A percentile compares a stretch with the other conserved stretches of the same genome.
Evolutionary conservation across 1,284 basidiomycete genomes (phyloP).

Genomic region (Irpex lacteus): DNA sequence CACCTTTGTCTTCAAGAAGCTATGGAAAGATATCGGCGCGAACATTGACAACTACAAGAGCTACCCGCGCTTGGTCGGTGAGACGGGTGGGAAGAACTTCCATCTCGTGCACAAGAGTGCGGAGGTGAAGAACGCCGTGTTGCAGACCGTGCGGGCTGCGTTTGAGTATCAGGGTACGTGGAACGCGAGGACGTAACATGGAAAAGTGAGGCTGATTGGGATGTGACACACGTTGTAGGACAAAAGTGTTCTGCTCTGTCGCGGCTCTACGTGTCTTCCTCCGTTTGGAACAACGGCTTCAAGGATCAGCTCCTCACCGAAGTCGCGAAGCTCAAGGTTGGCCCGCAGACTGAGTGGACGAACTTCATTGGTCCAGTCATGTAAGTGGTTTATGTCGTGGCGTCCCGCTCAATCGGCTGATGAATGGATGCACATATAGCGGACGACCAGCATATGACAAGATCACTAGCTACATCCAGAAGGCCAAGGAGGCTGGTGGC

Average conservation of each 20-base stretch:
- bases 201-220: neutral
- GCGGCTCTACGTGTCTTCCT: conserved; percentile 85
- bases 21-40: conserved; percentile 94
- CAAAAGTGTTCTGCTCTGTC: conserved; percentile 98
- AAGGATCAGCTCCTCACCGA: conserved; percentile 77
- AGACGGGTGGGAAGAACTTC: conserved; percentile 53
- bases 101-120: conserved; percentile 8
- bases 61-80: conserved; percentile 95
- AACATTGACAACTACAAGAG: conserved; percentile 86
- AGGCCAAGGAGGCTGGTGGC: conserved; percentile 87
- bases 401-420: neutral
- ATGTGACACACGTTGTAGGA: conserved; percentile 38
- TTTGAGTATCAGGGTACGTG: conserved; percentile 92
- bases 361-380: conserved; percentile 98
- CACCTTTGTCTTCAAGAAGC: conserved; percentile 89
- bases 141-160: conserved; percentile 86
- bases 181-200: neutral
- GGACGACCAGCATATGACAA: conserved; percentile 86
- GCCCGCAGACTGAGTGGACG: conserved; percentile 72
- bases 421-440: conserved; percentile 33
- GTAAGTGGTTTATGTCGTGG: conserved; percentile 38
- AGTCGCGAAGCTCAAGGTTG: conserved; percentile 83
- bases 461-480: conserved; percentile 81
- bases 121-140: conserved; percentile 82
- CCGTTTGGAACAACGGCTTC: conserved; percentile 87